phyloP scores from a whole-genome alignment of 176 grass and related monocot species.

The Alopecurus myosuroides region DNA sequence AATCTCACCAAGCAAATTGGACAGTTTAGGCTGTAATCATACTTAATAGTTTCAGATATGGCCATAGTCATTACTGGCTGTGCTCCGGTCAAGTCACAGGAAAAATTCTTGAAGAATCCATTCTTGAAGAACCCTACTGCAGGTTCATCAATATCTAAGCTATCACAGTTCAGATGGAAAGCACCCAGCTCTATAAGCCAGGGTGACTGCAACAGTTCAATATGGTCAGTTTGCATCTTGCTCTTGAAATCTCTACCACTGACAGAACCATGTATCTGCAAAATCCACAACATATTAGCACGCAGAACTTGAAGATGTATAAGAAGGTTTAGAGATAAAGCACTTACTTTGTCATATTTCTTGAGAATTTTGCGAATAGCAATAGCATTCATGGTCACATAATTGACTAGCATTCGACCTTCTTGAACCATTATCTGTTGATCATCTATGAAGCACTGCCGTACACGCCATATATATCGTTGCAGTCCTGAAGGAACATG shows the following conservation, averaged over 20 bases:
- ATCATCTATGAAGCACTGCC: slow-evolving; percentile 69
- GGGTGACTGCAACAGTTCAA: slow-evolving; percentile 72
- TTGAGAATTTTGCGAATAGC: slow-evolving; percentile 82
- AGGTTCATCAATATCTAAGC: slow-evolving; percentile 36
- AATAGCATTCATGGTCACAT: slow-evolving; percentile 81
- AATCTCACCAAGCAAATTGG: slow-evolving; percentile 68
- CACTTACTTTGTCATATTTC: slow-evolving; percentile 70
- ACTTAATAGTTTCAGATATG: slow-evolving; percentile 49
- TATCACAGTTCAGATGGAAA: slow-evolving; percentile 64
- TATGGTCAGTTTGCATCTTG: slow-evolving; percentile 56
- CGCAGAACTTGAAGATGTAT: background rate
- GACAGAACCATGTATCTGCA: slow-evolving; percentile 65
- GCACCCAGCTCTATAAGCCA: slow-evolving; percentile 72
- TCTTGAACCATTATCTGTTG: slow-evolving; percentile 78
- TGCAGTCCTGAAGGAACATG: slow-evolving; percentile 68
- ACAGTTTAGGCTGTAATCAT: slow-evolving; percentile 62
- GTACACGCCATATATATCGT: slow-evolving; percentile 53
- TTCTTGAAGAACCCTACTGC: slow-evolving; percentile 35
- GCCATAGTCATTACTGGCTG: slow-evolving; percentile 56
- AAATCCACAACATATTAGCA: slow-evolving; percentile 2
- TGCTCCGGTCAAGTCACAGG: slow-evolving; percentile 44
- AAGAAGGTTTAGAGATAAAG: background rate
- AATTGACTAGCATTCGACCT: slow-evolving; percentile 71
- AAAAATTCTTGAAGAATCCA: slow-evolving; percentile 56
- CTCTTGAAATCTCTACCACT: slow-evolving; percentile 73